phyloP scores from a whole-genome alignment of 805 yeast genomes.

The Komagataella populi region DNA sequence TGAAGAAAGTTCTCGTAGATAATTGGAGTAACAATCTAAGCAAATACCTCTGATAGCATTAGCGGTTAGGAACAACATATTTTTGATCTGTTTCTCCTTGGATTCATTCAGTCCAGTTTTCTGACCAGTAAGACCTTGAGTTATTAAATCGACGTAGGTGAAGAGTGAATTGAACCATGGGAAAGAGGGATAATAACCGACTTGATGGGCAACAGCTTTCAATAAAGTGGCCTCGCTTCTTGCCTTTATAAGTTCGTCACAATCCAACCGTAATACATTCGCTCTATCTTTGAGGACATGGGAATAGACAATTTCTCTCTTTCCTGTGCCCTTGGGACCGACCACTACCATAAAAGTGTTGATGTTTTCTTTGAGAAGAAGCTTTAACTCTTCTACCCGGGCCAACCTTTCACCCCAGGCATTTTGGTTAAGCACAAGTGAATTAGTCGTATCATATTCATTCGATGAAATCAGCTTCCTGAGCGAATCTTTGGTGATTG shows the following conservation, averaged over 20 bases:
- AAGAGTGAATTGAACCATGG: slow-evolving; percentile 83
- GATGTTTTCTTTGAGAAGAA: slow-evolving; percentile 82
- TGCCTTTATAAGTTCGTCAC: slow-evolving; percentile 61
- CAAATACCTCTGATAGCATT: slow-evolving; percentile 64
- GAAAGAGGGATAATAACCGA: slow-evolving; percentile 90
- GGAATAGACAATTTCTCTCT: slow-evolving; percentile 61
- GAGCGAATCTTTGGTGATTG: slow-evolving; percentile 13
- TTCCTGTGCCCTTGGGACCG: slow-evolving; percentile 96
- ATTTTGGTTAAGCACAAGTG: slow-evolving; percentile 10
- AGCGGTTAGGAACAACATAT: slow-evolving; percentile 59
- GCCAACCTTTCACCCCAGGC: slow-evolving; percentile 62
- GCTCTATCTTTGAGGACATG: slow-evolving; percentile 48
- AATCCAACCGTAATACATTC: slow-evolving; percentile 60
- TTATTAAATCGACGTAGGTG: slow-evolving; percentile 67
- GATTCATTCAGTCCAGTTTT: slow-evolving; percentile 82
- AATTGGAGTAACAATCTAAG: slow-evolving; percentile 24
- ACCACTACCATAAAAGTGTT: slow-evolving; percentile 79
- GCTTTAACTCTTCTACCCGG: slow-evolving; percentile 49
- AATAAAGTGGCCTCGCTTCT: slow-evolving; percentile 63
- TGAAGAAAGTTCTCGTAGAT: slow-evolving; percentile 14
- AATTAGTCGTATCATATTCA: slow-evolving; percentile 4
- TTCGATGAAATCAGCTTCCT: slow-evolving; percentile 9
- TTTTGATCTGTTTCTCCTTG: slow-evolving; percentile 68
- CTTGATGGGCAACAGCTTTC: slow-evolving; percentile 51
- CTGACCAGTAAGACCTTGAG: slow-evolving; percentile 88